These are phyloP conservation scores for Xylariaceae sp. DNA, from an alignment of 2,329 filamentous ascomycete genomes.

Conservation along the genomic window DNA sequence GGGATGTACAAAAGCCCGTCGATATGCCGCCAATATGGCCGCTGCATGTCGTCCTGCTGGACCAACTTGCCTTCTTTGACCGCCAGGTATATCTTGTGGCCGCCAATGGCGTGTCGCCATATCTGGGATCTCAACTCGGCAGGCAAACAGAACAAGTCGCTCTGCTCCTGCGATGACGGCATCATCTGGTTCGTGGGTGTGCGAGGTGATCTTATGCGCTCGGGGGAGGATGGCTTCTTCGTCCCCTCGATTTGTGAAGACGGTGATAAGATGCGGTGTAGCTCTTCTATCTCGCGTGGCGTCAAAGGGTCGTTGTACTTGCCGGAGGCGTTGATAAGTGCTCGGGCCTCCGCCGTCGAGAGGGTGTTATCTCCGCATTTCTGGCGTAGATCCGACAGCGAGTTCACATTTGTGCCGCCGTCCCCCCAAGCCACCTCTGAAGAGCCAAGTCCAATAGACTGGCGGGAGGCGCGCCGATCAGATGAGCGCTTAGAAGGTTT, in stretches of 20 bases:
- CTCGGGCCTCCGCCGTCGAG: constrained; percentile 13
- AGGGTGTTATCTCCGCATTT: constrained; percentile 14
- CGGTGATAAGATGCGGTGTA: constrained; percentile 16
- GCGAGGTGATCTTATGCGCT: constrained; percentile 6
- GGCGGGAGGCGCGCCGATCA: background rate
- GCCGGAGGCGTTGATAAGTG: constrained; percentile 11
- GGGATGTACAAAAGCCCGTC: constrained; percentile 12
- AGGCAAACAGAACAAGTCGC: constrained; percentile 15
- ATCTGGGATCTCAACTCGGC: constrained; percentile 14
- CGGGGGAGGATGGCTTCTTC: constrained; percentile 3
- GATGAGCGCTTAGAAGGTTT: constrained; percentile 1
- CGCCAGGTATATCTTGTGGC: constrained; percentile 13
- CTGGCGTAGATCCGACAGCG: constrained; percentile 14
- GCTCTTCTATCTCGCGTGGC: constrained; percentile 15
- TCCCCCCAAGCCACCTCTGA: background rate
- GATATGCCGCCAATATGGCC: constrained; percentile 16
- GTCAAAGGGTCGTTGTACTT: constrained; percentile 13
- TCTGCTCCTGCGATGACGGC: constrained; percentile 12
- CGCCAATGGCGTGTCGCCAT: constrained; percentile 15
- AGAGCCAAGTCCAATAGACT: background rate
- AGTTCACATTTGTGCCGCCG: constrained; percentile 6
- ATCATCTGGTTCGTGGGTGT: constrained; percentile 18
- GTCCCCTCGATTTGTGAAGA: constrained; percentile 3
- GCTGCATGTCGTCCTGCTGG: constrained; percentile 13
- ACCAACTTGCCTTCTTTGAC: constrained; percentile 12